Conservation (phyloP, 163 green algal species). For the Scenedesmus sp. region DNA sequence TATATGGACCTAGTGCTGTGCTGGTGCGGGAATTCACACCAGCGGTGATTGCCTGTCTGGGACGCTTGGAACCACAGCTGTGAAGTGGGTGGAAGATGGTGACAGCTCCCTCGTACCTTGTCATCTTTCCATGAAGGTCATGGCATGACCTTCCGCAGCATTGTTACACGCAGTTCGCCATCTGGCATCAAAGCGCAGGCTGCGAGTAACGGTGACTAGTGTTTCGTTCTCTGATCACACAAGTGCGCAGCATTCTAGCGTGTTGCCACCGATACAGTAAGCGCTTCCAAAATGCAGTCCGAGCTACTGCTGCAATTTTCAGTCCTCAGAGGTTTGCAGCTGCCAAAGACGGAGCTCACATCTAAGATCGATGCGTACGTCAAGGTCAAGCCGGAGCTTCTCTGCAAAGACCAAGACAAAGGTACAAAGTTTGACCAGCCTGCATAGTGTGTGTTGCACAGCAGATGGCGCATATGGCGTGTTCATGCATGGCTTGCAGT, state of each 20-base stretch:
- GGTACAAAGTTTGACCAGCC: background rate
- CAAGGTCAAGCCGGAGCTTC: conserved; percentile 25
- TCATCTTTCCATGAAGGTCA: background rate
- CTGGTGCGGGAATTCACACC: too few species aligned
- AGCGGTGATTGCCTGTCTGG: too few species aligned
- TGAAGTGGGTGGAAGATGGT: background rate
- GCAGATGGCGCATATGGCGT: background rate
- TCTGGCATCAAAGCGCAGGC: too few species aligned
- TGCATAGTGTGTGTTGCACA: background rate
- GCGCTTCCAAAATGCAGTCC: background rate
- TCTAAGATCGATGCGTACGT: conserved; percentile 38
- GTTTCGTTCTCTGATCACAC: too few species aligned
- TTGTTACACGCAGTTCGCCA: too few species aligned
- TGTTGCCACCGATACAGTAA: background rate
- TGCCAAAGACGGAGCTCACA: conserved; percentile 4
- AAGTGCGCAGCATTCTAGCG: background rate
- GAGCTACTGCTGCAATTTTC: conserved; percentile 12
- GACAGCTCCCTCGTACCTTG: background rate
- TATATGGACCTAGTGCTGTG: too few species aligned
- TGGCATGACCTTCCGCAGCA: background rate
- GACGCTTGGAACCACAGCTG: background rate
- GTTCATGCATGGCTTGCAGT: background rate
- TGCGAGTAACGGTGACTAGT: background rate
- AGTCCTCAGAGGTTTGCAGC: background rate
- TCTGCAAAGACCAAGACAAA: background rate